Evolutionary conservation across 805 yeast species (phyloP), one percentile per base, ranked within the genome.

Genomic region (Metschnikowia continentalis): DNA sequence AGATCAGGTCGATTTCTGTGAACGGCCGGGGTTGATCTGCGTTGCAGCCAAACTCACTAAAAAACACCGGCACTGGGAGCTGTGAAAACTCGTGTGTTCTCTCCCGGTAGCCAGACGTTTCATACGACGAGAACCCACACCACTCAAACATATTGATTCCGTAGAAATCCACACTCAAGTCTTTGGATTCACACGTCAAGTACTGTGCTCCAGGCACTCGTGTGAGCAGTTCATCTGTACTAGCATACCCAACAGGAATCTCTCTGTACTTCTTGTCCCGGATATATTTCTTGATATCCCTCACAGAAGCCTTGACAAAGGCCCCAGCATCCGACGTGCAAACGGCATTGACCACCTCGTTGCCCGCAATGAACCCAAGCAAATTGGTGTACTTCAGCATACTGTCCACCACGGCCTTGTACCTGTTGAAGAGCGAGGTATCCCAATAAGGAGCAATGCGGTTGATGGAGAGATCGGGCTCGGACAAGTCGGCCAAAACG

Each of bases 231-330:
- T 70, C 73, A 53, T 71, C 76, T 52, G 68, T 69, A 19, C 70
- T 62, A 26, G 75, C 69, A 51, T 70, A 70, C 1, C 80, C 81
- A 14, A 76, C 61, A 0, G 79, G 77, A 15, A 73, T 63, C 3
- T 53, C 30, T 46, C 77, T 59, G 56, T 68, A 68, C 3, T 61
- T 56, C 46, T 63, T 64, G 15, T 48, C 33, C 3, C 47, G 54
- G 22, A 71, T 70, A 49, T 71, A 63, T 10, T 40, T 33, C 51
- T 68, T 70, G 30, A 58, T 50, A 50, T 71, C 76, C 39, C 75
- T 54, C 6, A 69, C 63, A 7, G 75, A 66, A 2, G 74, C 75
- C 49, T 64, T 65, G 14, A 70, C 72, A 56, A 64, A 71, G 1
- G 72, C 68, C 15, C 72, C 61, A 0, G 72, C 63, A 36, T 61